Evolutionary conservation across 2,329 filamentous ascomycete species (phyloP), one percentile per base, ranked within the genome.

Genomic region (Aaosphaeria arxii): DNA sequence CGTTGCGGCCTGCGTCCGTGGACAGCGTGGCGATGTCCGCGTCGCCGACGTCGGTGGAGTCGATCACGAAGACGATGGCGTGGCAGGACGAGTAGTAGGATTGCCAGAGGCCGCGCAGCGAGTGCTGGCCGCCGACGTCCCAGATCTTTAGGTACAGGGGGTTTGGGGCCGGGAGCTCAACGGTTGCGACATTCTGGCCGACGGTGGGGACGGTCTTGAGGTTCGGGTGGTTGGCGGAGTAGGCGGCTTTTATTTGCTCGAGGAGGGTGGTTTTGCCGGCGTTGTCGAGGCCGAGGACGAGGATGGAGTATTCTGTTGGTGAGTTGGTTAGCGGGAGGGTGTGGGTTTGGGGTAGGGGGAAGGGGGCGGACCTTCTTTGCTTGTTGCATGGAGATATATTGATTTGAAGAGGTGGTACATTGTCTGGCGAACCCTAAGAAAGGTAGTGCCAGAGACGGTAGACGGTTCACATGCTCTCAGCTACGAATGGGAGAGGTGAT

Each of bases 401-500:
- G 90, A 91, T 72, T 96, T 96, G 65, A 89, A 86, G 61, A 99
- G 85, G 76, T 97, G 92, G 76, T 96, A 97, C 92, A 96, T 96
- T 54, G 53, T 55, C 49, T 44, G 42, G 36, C 39, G 44, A 42
- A 49, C 33, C 7, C n/a, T n/a, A 36, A 36, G 33, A 9, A 24
- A 24, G 17, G 17, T 24, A 24, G 17, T 24, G 17, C 17, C 17
- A 24, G 17, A 24, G 46, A 43, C 31, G 28, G 33, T 29, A n/a
- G 49, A 50, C 45, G 54, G 49, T 57, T 54, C 52, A 59, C 55
- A 56, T 55, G 53, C 52, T 55, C 43, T 24, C 17, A 24, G 17
- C 17, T 24, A 24, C 17, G 17, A 24, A 24, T 24, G 17, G 17
- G 17, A 24, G 17, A 24, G 17, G 17, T 24, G 17, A 24, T 24